A percentile compares a stretch with the other conserved stretches of the same genome.
phyloP scores from a whole-genome alignment of 495 filamentous ascomycete genomes.

The Opeltia flavorubescens region DNA sequence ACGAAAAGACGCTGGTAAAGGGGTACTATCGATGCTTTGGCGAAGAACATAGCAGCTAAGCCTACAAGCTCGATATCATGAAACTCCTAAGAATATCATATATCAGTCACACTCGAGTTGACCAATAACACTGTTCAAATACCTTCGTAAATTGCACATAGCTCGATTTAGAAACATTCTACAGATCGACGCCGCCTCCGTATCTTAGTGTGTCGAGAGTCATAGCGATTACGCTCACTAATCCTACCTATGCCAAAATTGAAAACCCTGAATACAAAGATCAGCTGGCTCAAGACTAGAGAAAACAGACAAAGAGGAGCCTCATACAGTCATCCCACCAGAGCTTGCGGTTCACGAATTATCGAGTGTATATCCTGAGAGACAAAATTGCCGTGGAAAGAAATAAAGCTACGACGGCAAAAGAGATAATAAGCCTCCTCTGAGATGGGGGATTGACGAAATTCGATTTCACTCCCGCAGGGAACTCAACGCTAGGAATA shows the following conservation, averaged over 20 bases:
- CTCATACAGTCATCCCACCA: conserved; percentile 17
- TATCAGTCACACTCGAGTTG: not conserved
- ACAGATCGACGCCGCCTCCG: conserved; percentile 13
- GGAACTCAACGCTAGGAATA: no score
- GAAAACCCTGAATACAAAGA: conserved; percentile 7
- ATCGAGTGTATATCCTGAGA: conserved; percentile 12
- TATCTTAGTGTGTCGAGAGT: conserved; percentile 9
- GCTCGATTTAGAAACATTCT: conserved; percentile 15
- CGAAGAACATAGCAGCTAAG: conserved; percentile 29
- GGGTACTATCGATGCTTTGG: conserved; percentile 37
- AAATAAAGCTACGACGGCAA: conserved; percentile 4
- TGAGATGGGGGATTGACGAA: conserved; percentile 9
- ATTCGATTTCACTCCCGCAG: conserved; percentile 7
- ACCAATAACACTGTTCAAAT: not conserved
- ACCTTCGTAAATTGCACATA: conserved; percentile 11
- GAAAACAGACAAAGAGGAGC: not conserved
- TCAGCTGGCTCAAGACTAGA: not conserved
- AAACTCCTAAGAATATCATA: conserved; percentile 8
- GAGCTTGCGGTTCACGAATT: conserved; percentile 5
- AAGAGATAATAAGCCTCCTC: conserved; percentile 2
- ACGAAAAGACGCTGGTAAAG: conserved; percentile 36
- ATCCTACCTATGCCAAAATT: conserved; percentile 10
- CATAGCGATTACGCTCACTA: conserved; percentile 8
- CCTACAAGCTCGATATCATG: conserved; percentile 14
- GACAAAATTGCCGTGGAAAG: conserved; percentile 6